Conservation (phyloP, 768 basidiomycete species). For the Xerocomellus dryophilus region DNA sequence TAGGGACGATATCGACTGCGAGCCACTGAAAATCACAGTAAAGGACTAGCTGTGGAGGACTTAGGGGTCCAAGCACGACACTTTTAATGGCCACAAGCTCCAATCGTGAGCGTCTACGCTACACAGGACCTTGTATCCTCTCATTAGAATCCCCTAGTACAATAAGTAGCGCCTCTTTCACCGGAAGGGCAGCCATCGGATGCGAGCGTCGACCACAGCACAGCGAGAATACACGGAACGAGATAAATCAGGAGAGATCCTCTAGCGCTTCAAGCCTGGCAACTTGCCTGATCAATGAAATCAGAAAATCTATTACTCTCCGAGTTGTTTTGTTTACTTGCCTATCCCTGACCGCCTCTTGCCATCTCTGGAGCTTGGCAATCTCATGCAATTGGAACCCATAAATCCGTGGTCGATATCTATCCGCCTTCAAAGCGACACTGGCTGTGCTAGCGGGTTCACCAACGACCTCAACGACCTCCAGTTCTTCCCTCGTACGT, state of each 20-base stretch:
- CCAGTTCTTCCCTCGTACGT: conserved; percentile 54
- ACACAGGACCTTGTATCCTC: neutral
- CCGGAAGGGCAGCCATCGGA: neutral
- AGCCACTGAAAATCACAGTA: no score
- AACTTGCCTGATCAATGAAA: conserved; percentile 40
- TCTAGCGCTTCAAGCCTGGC: conserved; percentile 48
- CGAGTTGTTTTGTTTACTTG: conserved; percentile 25
- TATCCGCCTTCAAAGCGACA: conserved; percentile 85
- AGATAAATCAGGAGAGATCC: conserved; percentile 26
- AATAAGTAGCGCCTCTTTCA: neutral
- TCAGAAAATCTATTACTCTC: conserved; percentile 3
- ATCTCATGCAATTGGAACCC: conserved; percentile 95
- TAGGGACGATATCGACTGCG: no score
- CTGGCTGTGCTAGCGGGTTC: conserved; percentile 74
- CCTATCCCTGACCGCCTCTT: conserved; percentile 89
- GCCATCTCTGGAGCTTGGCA: conserved; percentile 93
- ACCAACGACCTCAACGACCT: conserved; percentile 52
- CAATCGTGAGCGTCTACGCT: neutral
- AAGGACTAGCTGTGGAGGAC: no score
- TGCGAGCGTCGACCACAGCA: conserved; percentile 7
- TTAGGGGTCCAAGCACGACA: no score
- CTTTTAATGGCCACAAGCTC: neutral
- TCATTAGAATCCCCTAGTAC: neutral
- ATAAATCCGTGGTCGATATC: conserved; percentile 91
- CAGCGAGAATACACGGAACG: neutral